A percentile compares a stretch with the other conserved stretches of the same genome.
Conservation (phyloP, 768 basidiomycete genomes). For the Leucosporidium creatinivorum region DNA sequence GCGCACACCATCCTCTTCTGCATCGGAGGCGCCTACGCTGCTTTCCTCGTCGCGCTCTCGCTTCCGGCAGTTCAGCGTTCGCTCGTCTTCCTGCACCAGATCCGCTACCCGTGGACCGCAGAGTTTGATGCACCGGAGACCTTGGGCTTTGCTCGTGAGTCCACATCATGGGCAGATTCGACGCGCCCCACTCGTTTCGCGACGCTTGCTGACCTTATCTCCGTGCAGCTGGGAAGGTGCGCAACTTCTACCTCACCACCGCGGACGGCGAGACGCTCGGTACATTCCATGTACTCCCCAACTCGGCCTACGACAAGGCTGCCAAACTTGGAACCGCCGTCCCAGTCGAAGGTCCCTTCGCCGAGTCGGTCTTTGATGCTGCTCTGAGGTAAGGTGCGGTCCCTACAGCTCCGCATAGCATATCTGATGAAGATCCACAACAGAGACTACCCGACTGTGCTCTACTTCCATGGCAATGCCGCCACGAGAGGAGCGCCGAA, state of each 20-base stretch:
- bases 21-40: slow-evolving; percentile 48
- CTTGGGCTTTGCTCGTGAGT: slow-evolving; percentile 61
- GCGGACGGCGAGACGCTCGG: slow-evolving; percentile 72
- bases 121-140: slow-evolving; percentile 63
- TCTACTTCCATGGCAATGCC: slow-evolving; percentile 90
- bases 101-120: slow-evolving; percentile 56
- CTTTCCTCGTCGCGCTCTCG: slow-evolving; percentile 47
- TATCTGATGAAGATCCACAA: slow-evolving; percentile 43
- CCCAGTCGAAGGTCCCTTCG: slow-evolving; percentile 38
- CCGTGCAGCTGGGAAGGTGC: slow-evolving; percentile 62
- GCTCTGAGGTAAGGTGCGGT: slow-evolving; percentile 39
- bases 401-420: slow-evolving; percentile 44
- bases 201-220: not conserved
- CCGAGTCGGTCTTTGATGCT: slow-evolving; percentile 28
- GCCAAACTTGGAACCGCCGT: slow-evolving; percentile 31
- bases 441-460: slow-evolving; percentile 62
- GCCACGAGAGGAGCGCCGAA: slow-evolving; percentile 63
- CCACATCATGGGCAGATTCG: no score
- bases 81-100: slow-evolving; percentile 58
- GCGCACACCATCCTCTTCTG: slow-evolving; percentile 43
- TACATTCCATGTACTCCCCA: slow-evolving; percentile 75
- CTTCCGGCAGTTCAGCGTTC: slow-evolving; percentile 40
- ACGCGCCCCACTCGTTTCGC: no score
- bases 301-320: slow-evolving; percentile 51
- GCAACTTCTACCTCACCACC: slow-evolving; percentile 63